phyloP scores from a whole-genome alignment of 2,329 filamentous ascomycete genomes.

The Gliomastix tumulicola region DNA sequence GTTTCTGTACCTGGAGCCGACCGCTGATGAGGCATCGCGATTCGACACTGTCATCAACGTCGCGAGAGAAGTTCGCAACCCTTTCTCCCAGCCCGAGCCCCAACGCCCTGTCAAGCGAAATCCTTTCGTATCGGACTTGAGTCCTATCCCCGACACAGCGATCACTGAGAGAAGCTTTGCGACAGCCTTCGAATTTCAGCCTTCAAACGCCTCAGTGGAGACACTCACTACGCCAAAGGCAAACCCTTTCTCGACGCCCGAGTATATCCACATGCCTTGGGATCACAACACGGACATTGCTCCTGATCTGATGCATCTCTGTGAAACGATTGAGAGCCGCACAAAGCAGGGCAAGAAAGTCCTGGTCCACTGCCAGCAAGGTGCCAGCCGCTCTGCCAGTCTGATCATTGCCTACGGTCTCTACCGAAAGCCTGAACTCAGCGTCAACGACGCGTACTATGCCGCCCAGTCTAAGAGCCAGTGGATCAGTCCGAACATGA shows the following conservation, averaged over 20 bases:
- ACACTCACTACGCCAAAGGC: constrained; percentile 52
- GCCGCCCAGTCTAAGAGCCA: constrained; percentile 72
- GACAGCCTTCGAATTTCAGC: constrained; percentile 53
- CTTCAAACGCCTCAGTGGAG: constrained; percentile 19
- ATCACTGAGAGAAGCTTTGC: constrained; percentile 50
- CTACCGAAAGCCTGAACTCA: constrained; percentile 69
- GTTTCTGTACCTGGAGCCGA: constrained; percentile 74
- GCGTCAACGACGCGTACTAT: constrained; percentile 78
- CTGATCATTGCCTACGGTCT: constrained; percentile 81
- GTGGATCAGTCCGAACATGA: constrained; percentile 92
- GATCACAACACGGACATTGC: constrained; percentile 85
- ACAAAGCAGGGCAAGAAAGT: constrained; percentile 70
- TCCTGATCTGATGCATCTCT: constrained; percentile 66
- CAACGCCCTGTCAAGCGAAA: constrained; percentile 13
- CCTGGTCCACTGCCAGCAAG: constrained; percentile 79
- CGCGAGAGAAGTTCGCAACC: constrained; percentile 73
- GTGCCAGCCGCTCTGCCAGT: constrained; percentile 77
- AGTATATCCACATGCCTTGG: constrained; percentile 85
- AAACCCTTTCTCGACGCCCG: constrained; percentile 46
- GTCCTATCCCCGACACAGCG: constrained; percentile 44
- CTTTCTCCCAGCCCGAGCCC: constrained; percentile 48
- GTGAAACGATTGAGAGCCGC: constrained; percentile 67
- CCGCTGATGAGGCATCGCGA: constrained; percentile 65
- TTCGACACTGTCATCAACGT: constrained; percentile 85
- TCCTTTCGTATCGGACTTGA: constrained; percentile 24